A percentile compares a stretch with the other conserved stretches of the same genome.
Evolutionary conservation across 495 filamentous ascomycete species (phyloP).

Genomic region (Neurospora tetrasperma): DNA sequence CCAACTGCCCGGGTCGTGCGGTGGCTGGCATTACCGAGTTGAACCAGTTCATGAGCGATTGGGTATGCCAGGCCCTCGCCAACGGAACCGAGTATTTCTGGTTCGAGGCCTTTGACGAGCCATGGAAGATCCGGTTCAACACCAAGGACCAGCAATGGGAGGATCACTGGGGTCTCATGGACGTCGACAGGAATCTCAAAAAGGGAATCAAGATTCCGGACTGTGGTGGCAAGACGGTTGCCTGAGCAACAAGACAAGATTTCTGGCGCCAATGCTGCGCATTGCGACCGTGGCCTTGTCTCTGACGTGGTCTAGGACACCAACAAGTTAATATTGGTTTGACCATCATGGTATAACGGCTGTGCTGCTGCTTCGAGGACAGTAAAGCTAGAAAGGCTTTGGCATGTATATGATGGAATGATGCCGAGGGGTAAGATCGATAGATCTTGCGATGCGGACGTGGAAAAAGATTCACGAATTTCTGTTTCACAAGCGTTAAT

Average conservation of each 20-base stretch:
- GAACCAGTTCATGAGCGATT: slow-evolving; percentile 79
- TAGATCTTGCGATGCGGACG: neutral
- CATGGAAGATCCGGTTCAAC: slow-evolving; percentile 80
- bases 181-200: slow-evolving; percentile 78
- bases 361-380: neutral
- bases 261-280: neutral
- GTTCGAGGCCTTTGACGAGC: slow-evolving; percentile 94
- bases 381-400: neutral
- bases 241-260: neutral
- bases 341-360: neutral
- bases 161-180: slow-evolving; percentile 92
- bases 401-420: neutral
- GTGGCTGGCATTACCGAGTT: slow-evolving; percentile 75
- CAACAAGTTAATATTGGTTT: neutral
- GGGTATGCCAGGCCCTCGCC: slow-evolving; percentile 67
- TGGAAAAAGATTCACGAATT: neutral
- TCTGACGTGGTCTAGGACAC: neutral
- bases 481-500: neutral
- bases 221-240: slow-evolving; percentile 65
- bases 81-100: slow-evolving; percentile 91
- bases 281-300: neutral
- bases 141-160: slow-evolving; percentile 69
- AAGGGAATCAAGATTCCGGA: slow-evolving; percentile 76
- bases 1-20: slow-evolving; percentile 47
- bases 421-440: neutral